Percentiles rank a stretch among this genome's conserved stretches.
phyloP scores from a whole-genome alignment of 495 filamentous ascomycete species.

The Penicillium pulvis region DNA sequence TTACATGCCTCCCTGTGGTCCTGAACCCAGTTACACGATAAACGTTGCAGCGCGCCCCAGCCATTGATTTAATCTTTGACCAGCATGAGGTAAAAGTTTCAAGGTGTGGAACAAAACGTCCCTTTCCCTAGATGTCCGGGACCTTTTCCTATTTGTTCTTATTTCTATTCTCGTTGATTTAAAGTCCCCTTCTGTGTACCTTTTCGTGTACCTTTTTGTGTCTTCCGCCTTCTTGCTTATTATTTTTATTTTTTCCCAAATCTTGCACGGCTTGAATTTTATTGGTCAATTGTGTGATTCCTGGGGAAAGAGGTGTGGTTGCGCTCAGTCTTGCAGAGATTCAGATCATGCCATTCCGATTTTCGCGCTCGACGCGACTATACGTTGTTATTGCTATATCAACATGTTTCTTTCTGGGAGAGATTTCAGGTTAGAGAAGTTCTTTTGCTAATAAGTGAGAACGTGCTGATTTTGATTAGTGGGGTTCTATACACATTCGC shows the following conservation, averaged over 20 bases:
- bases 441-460: not conserved
- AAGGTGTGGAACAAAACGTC: constrained; percentile 3
- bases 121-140: not conserved
- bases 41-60: constrained; percentile 6
- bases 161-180: not conserved
- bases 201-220: not conserved
- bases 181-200: not conserved
- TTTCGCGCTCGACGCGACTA: constrained; percentile 45
- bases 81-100: constrained; percentile 15
- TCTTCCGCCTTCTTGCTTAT: too few relatives aligned
- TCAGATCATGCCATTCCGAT: constrained; percentile 26
- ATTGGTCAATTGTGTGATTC: not conserved
- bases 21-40: constrained; percentile 20
- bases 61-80: constrained; percentile 15
- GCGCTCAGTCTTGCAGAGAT: not conserved
- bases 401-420: constrained; percentile 52
- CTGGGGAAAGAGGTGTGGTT: not conserved
- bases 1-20: constrained; percentile 16
- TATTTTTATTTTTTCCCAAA: too few relatives aligned
- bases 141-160: not conserved
- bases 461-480: constrained; percentile 39
- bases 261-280: not conserved
- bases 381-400: constrained; percentile 51
- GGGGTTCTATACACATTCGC: constrained; percentile 78
- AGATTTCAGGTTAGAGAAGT: constrained; percentile 45